These are phyloP conservation scores for Monosporozyma yasuniensis DNA, from an alignment of 805 yeast genomes.

Conservation along the genomic window DNA sequence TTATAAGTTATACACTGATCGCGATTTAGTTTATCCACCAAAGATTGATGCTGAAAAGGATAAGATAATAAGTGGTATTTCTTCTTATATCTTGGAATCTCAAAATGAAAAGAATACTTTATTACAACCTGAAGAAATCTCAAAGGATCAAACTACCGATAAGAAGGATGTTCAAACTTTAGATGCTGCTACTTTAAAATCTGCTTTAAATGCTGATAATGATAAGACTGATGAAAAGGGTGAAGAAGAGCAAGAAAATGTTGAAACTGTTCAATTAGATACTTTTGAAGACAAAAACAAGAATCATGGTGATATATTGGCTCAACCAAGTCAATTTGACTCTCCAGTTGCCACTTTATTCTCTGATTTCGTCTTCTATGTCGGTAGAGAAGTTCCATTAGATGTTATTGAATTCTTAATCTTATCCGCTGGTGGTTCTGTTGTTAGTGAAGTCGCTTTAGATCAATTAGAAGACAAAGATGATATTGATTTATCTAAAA, in stretches of 20 bases:
- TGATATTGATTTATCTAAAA: conserved; percentile 50
- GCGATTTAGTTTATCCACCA: conserved; percentile 87
- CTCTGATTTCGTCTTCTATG: conserved; percentile 65
- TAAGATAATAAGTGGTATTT: conserved; percentile 84
- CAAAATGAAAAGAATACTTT: conserved; percentile 27
- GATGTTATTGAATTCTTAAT: conserved; percentile 85
- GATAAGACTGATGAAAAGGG: conserved; percentile 28
- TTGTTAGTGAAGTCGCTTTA: conserved; percentile 77
- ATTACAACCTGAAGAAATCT: conserved; percentile 8
- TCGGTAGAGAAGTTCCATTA: conserved; percentile 93
- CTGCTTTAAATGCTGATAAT: conserved; percentile 41
- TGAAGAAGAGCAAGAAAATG: conserved; percentile 27
- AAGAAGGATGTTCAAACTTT: conserved; percentile 26
- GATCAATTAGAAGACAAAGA: conserved; percentile 51
- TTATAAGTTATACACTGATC: conserved; percentile 76
- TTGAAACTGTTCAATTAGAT: conserved; percentile 49
- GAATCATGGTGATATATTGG: conserved; percentile 55
- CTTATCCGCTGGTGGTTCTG: conserved; percentile 75
- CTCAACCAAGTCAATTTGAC: conserved; percentile 57
- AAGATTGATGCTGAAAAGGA: conserved; percentile 60
- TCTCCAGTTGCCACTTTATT: conserved; percentile 61
- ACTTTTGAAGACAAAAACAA: conserved; percentile 58
- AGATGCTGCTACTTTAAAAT: conserved; percentile 42
- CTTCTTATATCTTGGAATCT: conserved; percentile 68
- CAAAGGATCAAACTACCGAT: conserved; percentile 3